Evolutionary conservation across 768 basidiomycete species (phyloP).

Genomic region (Kwoniella botswanensis): DNA sequence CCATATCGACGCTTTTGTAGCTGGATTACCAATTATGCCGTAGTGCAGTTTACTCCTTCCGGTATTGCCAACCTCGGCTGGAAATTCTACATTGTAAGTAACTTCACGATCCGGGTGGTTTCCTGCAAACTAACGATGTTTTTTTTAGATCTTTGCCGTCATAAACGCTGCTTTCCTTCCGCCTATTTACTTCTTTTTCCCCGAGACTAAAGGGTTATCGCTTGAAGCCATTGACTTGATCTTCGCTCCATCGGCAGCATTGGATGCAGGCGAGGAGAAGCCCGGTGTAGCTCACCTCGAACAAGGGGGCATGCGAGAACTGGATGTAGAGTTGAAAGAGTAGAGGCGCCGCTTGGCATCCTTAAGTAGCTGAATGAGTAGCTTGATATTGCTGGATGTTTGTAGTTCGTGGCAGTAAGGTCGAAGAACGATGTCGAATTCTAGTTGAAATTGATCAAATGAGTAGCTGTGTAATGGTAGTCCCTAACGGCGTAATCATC

Average conservation of each 20-base stretch:
- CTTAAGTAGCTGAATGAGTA: no score
- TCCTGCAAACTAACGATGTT: no score
- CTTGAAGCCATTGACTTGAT: conserved; percentile 37
- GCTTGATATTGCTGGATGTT: no score
- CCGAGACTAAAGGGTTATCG: conserved; percentile 42
- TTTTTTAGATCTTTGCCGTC: conserved; percentile 29
- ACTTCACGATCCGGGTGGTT: no score
- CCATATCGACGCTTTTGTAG: conserved; percentile 1
- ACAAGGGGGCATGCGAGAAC: background rate
- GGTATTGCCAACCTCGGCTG: conserved; percentile 30
- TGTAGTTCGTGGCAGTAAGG: no score
- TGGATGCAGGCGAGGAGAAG: conserved; percentile 1
- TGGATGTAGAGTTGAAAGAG: conserved; percentile 9
- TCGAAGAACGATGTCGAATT: no score
- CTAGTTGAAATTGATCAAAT: no score
- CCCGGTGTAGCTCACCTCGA: background rate
- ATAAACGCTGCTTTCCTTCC: conserved; percentile 40
- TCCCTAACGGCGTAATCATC: no score
- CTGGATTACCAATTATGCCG: conserved; percentile 20
- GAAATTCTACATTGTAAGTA: conserved; percentile 33
- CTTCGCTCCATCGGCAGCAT: conserved; percentile 13
- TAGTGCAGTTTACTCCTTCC: conserved; percentile 29
- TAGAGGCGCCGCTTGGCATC: background rate
- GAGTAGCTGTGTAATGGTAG: no score
- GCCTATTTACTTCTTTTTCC: conserved; percentile 40